phyloP scores from a whole-genome alignment of 2,329 filamentous ascomycete genomes.

The Didymellaceae sp. region DNA sequence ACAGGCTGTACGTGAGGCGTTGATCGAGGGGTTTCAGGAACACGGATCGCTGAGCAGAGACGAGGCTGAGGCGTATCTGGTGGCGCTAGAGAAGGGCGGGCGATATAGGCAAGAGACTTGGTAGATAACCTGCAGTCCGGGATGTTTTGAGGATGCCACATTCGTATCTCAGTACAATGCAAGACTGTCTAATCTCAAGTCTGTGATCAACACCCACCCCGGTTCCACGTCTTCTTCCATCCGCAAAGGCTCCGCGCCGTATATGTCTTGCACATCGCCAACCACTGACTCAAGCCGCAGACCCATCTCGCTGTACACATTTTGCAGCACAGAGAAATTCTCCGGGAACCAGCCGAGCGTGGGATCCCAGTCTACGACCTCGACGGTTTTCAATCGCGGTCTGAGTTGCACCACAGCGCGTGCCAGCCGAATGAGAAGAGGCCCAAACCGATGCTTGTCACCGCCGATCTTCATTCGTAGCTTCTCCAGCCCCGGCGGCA shows the following conservation, averaged over 20 bases:
- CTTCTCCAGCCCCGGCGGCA: neutral
- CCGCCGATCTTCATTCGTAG: neutral
- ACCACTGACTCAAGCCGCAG: neutral
- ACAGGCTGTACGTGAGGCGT: constrained; percentile 69
- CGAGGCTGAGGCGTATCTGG: constrained; percentile 63
- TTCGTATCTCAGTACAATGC: too few species aligned
- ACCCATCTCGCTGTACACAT: neutral
- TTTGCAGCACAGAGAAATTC: neutral
- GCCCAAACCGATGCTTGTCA: neutral
- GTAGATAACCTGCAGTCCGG: constrained; percentile 54
- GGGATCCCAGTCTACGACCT: constrained; percentile 3
- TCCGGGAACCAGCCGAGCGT: constrained; percentile 5
- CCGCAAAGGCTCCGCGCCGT: neutral
- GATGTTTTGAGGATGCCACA: neutral
- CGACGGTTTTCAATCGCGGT: neutral
- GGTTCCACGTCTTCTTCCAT: neutral
- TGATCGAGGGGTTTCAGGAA: constrained; percentile 66
- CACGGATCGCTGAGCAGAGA: constrained; percentile 51
- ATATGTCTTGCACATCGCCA: neutral
- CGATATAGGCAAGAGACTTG: constrained; percentile 74
- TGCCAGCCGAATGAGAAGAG: neutral
- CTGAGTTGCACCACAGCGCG: neutral
- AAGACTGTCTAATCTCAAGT: neutral
- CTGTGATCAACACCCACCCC: constrained; percentile 6
- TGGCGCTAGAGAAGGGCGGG: constrained; percentile 65